Percentiles rank a stretch among this genome's conserved stretches.
Evolutionary conservation across 352 stramenopile species (phyloP).

Genomic region (Phytophthora cactorum): DNA sequence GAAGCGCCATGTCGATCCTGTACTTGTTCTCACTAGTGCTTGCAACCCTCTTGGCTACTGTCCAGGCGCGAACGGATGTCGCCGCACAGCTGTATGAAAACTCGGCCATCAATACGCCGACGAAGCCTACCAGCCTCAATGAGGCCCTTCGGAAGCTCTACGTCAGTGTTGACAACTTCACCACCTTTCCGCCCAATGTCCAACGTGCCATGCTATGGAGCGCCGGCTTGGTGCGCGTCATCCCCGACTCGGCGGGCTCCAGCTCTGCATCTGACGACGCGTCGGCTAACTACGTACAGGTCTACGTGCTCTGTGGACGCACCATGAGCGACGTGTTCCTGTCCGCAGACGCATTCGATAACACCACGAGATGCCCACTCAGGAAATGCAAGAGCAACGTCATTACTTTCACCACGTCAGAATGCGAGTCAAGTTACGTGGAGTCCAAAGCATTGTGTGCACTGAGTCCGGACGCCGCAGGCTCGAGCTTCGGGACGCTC

Average conservation of each 20-base stretch:
- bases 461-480: slow-evolving; percentile 8
- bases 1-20: slow-evolving; percentile 5
- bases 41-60: neutral
- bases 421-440: slow-evolving; percentile 25
- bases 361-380: slow-evolving; percentile 19
- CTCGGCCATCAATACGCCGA: slow-evolving; percentile 19
- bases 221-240: slow-evolving; percentile 34
- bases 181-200: slow-evolving; percentile 13
- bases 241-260: neutral
- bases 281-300: slow-evolving; percentile 37
- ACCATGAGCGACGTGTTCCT: slow-evolving; percentile 55
- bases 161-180: slow-evolving; percentile 23
- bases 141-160: slow-evolving; percentile 5
- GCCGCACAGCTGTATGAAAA: slow-evolving; percentile 24
- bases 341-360: slow-evolving; percentile 19
- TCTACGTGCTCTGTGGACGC: slow-evolving; percentile 46
- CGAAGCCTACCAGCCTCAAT: slow-evolving; percentile 16
- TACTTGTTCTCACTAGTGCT: slow-evolving; percentile 1
- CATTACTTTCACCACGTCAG: slow-evolving; percentile 30
- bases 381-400: slow-evolving; percentile 43
- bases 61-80: slow-evolving; percentile 27
- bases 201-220: slow-evolving; percentile 55
- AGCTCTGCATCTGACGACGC: neutral
- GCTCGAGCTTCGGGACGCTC: slow-evolving; percentile 1
- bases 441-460: slow-evolving; percentile 30